phyloP scores from a whole-genome alignment of 2,329 filamentous ascomycete species.

The Aspergillus viridinutans region DNA sequence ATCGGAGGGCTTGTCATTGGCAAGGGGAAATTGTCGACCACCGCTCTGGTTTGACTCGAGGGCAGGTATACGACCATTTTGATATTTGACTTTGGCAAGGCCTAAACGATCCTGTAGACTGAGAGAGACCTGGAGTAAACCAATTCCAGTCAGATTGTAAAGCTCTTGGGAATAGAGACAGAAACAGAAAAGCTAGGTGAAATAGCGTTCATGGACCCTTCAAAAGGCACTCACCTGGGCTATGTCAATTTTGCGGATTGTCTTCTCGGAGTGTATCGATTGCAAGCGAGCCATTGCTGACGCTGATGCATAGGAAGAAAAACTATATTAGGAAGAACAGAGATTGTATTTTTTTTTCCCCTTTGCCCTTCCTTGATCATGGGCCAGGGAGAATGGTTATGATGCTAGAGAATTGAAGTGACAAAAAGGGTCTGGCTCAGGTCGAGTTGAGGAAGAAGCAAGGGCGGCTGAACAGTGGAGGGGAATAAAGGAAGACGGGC shows the following conservation, averaged over 20 bases:
- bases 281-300: conserved; percentile 30
- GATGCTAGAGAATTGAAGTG: conserved; percentile 1
- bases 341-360: neutral
- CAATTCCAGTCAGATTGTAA: neutral
- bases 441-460: neutral
- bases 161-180: neutral
- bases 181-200: neutral
- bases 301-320: conserved; percentile 6
- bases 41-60: conserved; percentile 68
- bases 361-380: neutral
- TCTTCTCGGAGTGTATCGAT: conserved; percentile 33
- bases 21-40: conserved; percentile 62
- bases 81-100: conserved; percentile 94
- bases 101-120: conserved; percentile 90
- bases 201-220: neutral
- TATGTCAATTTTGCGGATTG: conserved; percentile 40
- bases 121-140: conserved; percentile 72
- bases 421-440: neutral
- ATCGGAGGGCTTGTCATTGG: conserved; percentile 74
- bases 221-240: conserved; percentile 31
- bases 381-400: neutral
- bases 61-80: conserved; percentile 90
- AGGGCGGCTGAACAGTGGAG: conserved; percentile 11
- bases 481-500: conserved; percentile 9
- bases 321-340: neutral